Evolutionary conservation across 129 eudicot species (phyloP).

Genomic region (Oenanthe sinensis): DNA sequence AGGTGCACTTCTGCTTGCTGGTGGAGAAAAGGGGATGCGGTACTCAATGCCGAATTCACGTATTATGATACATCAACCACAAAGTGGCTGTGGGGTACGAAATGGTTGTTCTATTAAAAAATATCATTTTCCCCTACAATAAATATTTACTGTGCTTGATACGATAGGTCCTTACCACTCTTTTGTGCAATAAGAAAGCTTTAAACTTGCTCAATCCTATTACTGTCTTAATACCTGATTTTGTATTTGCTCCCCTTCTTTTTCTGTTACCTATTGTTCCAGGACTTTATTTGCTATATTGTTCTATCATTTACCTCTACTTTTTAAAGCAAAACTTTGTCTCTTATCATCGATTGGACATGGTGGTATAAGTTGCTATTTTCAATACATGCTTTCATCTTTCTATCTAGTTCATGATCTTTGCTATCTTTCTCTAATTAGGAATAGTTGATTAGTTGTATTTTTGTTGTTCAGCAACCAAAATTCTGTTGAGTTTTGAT

Average conservation of each 20-base stretch:
- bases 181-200: neutral
- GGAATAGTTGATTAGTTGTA: neutral
- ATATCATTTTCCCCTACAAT: neutral
- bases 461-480: neutral
- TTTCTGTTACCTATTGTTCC: neutral
- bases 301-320: neutral
- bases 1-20: constrained; percentile 92
- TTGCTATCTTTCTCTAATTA: neutral
- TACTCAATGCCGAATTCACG: constrained; percentile 98
- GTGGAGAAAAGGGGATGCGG: constrained; percentile 97
- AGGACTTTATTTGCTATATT: neutral
- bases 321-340: neutral
- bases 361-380: neutral
- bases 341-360: neutral
- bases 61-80: constrained; percentile 93
- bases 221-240: neutral
- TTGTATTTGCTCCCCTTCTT: neutral
- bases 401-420: neutral
- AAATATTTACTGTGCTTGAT: neutral
- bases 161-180: neutral
- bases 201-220: neutral
- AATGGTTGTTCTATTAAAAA: neutral
- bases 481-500: neutral
- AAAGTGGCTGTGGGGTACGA: constrained; percentile 86
- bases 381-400: neutral